A percentile compares a stretch with the other conserved stretches of the same genome.
phyloP scores from a whole-genome alignment of 75 land plant genomes.

The Azolla pinnata region DNA sequence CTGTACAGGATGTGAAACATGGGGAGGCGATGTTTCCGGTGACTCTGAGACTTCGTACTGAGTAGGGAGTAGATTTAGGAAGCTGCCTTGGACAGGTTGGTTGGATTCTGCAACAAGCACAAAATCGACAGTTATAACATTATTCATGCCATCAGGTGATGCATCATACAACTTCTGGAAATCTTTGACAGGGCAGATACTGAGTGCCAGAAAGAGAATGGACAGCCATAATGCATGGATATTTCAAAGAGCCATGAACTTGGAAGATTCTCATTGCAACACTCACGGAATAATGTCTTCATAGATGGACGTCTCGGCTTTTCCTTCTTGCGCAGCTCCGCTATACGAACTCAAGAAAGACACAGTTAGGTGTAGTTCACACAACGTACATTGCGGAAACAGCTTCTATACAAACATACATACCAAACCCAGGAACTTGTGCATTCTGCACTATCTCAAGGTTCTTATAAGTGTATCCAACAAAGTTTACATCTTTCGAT shows the following conservation, averaged over 20 bases:
- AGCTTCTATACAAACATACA: too few relatives aligned
- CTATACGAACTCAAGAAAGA: conserved; percentile 21
- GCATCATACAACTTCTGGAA: not conserved
- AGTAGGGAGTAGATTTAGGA: conserved; percentile 45
- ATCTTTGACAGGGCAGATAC: not conserved
- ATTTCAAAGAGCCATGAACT: too few relatives aligned
- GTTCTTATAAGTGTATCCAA: conserved; percentile 29
- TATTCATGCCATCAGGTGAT: too few relatives aligned
- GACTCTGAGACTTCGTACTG: conserved; percentile 47
- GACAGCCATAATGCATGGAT: too few relatives aligned
- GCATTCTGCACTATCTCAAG: conserved; percentile 68
- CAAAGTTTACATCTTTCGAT: conserved; percentile 15
- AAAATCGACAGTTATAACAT: too few relatives aligned
- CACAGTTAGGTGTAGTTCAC: too few relatives aligned
- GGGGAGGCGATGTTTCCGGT: conserved; percentile 43
- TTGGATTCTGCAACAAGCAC: too few relatives aligned
- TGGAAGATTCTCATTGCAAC: too few relatives aligned
- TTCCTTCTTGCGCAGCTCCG: conserved; percentile 81
- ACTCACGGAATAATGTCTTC: conserved; percentile 79
- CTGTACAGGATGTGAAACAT: too few relatives aligned
- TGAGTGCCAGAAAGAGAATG: too few relatives aligned
- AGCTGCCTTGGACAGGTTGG: conserved; percentile 47
- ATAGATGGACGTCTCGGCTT: conserved; percentile 78
- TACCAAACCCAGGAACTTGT: conserved; percentile 37
- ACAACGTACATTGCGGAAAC: too few relatives aligned